Percentiles rank a stretch among this genome's conserved stretches.
phyloP scores from a whole-genome alignment of 306 rosid species.

The Vachellia pachyceras region DNA sequence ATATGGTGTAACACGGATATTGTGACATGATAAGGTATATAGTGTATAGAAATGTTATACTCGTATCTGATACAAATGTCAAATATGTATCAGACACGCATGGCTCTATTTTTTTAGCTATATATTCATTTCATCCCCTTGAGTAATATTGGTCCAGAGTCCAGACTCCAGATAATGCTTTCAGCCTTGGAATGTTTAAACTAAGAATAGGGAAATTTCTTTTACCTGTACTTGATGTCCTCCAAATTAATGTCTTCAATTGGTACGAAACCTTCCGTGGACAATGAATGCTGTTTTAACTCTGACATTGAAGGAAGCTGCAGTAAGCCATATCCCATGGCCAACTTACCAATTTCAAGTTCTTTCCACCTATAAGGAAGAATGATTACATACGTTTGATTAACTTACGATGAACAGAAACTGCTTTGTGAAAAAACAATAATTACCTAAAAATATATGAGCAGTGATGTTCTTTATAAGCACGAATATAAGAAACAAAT shows the following conservation, averaged over 20 bases:
- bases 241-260: slow-evolving; percentile 70
- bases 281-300: slow-evolving; percentile 74
- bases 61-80: not conserved
- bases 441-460: slow-evolving; percentile 82
- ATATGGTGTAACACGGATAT: not conserved
- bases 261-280: slow-evolving; percentile 79
- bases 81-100: not conserved
- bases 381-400: slow-evolving; percentile 18
- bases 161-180: not conserved
- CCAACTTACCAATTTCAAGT: slow-evolving; percentile 91
- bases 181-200: slow-evolving; percentile 15
- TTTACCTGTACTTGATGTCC: slow-evolving; percentile 85
- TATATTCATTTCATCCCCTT: not conserved
- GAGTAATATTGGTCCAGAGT: not conserved
- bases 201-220: slow-evolving; percentile 24
- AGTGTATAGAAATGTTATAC: not conserved
- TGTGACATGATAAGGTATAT: not conserved
- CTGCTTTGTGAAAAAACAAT: slow-evolving; percentile 2
- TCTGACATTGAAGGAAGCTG: slow-evolving; percentile 89
- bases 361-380: slow-evolving; percentile 76
- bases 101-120: not conserved
- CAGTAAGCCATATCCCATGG: slow-evolving; percentile 84
- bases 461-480: slow-evolving; percentile 90
- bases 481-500: slow-evolving; percentile 90
- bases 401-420: slow-evolving; percentile 32